Percentiles rank a stretch among this genome's conserved stretches.
phyloP scores from a whole-genome alignment of 768 basidiomycete genomes.

The Termitomyces sp. region DNA sequence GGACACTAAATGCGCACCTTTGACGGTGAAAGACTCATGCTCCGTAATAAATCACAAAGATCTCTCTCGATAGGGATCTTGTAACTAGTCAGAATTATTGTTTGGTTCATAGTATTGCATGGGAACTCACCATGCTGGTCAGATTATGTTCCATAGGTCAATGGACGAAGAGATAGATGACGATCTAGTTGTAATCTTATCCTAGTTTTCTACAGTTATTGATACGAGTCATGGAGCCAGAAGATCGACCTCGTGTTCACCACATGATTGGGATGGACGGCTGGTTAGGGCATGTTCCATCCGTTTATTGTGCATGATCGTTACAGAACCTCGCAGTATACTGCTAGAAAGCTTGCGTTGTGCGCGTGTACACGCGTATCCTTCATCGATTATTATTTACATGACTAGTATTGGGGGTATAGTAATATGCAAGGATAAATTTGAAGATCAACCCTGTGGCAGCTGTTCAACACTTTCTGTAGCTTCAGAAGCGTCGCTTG shows the following conservation, averaged over 20 bases:
- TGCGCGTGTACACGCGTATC: not conserved
- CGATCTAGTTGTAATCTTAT: not conserved
- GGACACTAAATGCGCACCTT: constrained; percentile 23
- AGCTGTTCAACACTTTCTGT: not conserved
- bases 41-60: constrained; percentile 47
- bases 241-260: constrained; percentile 9
- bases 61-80: constrained; percentile 31
- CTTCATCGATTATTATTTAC: not conserved
- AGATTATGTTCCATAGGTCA: not conserved
- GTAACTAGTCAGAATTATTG: not conserved
- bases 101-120: not conserved
- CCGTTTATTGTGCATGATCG: not conserved
- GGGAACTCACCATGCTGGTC: not conserved
- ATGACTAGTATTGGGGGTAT: not conserved
- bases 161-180: not conserved
- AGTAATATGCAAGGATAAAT: not conserved
- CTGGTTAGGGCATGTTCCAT: constrained; percentile 5
- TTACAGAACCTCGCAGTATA: not conserved
- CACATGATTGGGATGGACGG: not conserved
- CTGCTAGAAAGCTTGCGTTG: not conserved
- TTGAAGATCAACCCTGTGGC: not conserved
- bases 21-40: constrained; percentile 33
- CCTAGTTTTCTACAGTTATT: constrained; percentile 3
- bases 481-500: not conserved
- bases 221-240: not conserved